phyloP scores from a whole-genome alignment of 2,329 filamentous ascomycete species.

The Penicillium sp. region DNA sequence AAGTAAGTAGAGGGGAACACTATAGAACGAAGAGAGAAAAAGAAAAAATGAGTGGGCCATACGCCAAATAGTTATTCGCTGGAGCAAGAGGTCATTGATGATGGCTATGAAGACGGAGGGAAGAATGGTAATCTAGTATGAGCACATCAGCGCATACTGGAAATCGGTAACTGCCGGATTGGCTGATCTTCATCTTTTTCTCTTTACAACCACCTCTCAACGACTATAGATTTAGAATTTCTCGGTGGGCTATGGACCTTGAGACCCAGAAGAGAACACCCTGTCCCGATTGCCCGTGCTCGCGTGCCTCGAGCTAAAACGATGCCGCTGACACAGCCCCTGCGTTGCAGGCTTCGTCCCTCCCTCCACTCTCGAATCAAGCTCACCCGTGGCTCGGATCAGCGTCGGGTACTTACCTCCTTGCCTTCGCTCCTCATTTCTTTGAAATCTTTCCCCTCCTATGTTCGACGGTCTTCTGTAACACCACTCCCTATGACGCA shows the following conservation, averaged over 20 bases:
- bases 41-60: background rate
- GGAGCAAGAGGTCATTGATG: background rate
- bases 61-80: background rate
- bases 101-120: background rate
- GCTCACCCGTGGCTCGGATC: constrained; percentile 14
- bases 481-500: constrained; percentile 36
- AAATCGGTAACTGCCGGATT: constrained; percentile 22
- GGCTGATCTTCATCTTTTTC: constrained; percentile 16
- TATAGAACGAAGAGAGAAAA: background rate
- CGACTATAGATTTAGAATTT: background rate
- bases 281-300: constrained; percentile 23
- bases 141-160: constrained; percentile 18
- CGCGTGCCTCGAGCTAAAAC: constrained; percentile 23
- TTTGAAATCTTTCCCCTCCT: constrained; percentile 7
- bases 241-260: constrained; percentile 5
- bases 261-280: constrained; percentile 19
- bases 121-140: background rate
- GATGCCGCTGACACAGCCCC: constrained; percentile 41
- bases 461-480: constrained; percentile 14
- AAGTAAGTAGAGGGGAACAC: background rate
- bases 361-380: constrained; percentile 21
- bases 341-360: constrained; percentile 39
- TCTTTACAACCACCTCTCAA: background rate
- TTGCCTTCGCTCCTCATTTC: constrained; percentile 14
- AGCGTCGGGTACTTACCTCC: constrained; percentile 21